Evolutionary conservation across 768 basidiomycete species (phyloP).

Genomic region (Suillus plorans): DNA sequence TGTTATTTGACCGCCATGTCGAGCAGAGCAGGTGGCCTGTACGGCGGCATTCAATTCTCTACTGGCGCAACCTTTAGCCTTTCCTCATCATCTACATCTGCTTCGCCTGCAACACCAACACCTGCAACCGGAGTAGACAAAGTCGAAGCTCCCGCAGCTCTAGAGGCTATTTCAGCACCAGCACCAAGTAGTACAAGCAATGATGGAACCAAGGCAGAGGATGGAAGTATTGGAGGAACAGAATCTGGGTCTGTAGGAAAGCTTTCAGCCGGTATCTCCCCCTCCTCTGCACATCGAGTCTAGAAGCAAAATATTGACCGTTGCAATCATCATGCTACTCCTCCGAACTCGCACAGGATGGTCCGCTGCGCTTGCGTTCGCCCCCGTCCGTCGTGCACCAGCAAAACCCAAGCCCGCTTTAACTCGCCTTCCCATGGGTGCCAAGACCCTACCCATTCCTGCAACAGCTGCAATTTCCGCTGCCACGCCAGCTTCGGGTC

Average conservation of each 20-base stretch:
- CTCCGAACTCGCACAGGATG: slow-evolving; percentile 56
- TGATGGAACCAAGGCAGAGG: slow-evolving; percentile 23
- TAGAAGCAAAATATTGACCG: slow-evolving; percentile 38
- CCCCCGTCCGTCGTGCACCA: slow-evolving; percentile 68
- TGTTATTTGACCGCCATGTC: slow-evolving; percentile 50
- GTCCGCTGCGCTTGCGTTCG: slow-evolving; percentile 89
- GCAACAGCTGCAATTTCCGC: slow-evolving; percentile 20
- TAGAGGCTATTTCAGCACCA: slow-evolving; percentile 22
- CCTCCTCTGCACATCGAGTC: slow-evolving; percentile 41
- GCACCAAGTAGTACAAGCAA: slow-evolving; percentile 22
- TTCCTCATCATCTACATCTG: slow-evolving; percentile 39
- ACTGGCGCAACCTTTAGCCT: slow-evolving; percentile 56
- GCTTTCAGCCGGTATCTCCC: slow-evolving; percentile 56
- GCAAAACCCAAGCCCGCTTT: slow-evolving; percentile 46
- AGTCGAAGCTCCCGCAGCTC: slow-evolving; percentile 16
- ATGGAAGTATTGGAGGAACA: slow-evolving; percentile 22
- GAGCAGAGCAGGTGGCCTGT: slow-evolving; percentile 79
- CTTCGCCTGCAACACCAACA: slow-evolving; percentile 24
- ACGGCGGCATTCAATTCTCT: slow-evolving; percentile 86
- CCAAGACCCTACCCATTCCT: slow-evolving; percentile 38
- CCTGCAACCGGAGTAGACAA: slow-evolving; percentile 20
- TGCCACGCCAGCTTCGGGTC: slow-evolving; percentile 26
- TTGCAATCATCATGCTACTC: slow-evolving; percentile 30
- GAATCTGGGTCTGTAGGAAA: slow-evolving; percentile 38
- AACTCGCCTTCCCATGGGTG: slow-evolving; percentile 56